A percentile compares a stretch with the other conserved stretches of the same genome.
These are phyloP conservation scores for Hyaloscypha finlandica DNA, from an alignment of 495 filamentous ascomycete species.

Conservation along the genomic window DNA sequence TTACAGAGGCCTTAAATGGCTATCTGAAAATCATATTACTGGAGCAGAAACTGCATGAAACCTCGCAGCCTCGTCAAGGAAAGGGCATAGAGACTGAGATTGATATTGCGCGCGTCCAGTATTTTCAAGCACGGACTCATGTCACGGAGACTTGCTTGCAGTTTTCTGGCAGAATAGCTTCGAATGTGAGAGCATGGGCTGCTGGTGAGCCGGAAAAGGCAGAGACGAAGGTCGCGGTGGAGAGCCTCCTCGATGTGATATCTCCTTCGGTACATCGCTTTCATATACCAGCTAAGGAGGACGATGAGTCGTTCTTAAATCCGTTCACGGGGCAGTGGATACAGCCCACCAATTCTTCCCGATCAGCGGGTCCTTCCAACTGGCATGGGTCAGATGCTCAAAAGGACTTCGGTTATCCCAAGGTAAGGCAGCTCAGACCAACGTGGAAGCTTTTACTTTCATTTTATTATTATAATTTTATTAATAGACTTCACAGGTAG, in stretches of 20 bases:
- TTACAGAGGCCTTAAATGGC: constrained; percentile 10
- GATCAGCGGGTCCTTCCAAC: constrained; percentile 1
- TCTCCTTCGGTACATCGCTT: background rate
- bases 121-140: background rate
- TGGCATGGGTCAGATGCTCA: background rate
- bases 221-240: background rate
- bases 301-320: constrained; percentile 16
- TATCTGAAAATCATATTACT: constrained; percentile 3
- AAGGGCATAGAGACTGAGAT: constrained; percentile 4
- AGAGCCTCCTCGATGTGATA: background rate
- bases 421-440: background rate
- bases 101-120: constrained; percentile 1
- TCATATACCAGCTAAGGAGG: background rate
- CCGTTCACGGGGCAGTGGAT: constrained; percentile 20
- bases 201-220: constrained; percentile 5
- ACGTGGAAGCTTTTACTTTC: no score
- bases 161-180: background rate
- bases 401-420: background rate
- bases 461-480: no score
- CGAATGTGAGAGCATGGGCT: constrained; percentile 3
- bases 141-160: constrained; percentile 2
- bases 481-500: no score
- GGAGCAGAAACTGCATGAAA: constrained; percentile 17
- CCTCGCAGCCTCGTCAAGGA: constrained; percentile 16
- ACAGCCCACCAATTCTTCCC: background rate